Conservation (phyloP, 768 basidiomycete genomes). For the Chalciporus piperatus region DNA sequence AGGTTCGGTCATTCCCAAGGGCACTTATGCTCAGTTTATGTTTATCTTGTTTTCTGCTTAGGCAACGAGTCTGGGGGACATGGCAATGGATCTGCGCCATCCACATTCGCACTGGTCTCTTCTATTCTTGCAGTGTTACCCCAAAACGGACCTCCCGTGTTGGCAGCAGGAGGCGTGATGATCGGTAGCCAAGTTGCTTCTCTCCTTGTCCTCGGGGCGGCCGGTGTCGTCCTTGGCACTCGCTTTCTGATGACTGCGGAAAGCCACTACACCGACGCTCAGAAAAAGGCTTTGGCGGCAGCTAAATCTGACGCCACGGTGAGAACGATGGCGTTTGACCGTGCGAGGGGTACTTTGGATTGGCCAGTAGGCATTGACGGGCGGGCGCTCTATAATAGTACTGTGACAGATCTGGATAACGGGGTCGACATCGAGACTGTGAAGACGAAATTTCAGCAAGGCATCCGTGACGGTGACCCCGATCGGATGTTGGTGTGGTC, state of each 20-base stretch:
- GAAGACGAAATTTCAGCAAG: slow-evolving; percentile 45
- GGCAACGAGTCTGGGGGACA: slow-evolving; percentile 84
- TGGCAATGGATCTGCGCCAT: slow-evolving; percentile 53
- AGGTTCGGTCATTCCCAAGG: slow-evolving; percentile 46
- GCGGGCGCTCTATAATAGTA: slow-evolving; percentile 43
- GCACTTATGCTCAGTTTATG: not conserved
- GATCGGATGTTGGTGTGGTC: slow-evolving; percentile 64
- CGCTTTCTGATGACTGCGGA: slow-evolving; percentile 71
- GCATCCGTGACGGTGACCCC: slow-evolving; percentile 42
- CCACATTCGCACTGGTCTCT: slow-evolving; percentile 60
- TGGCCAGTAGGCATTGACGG: slow-evolving; percentile 67
- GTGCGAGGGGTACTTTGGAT: slow-evolving; percentile 49
- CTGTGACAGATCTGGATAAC: slow-evolving; percentile 53
- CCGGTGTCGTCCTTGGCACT: slow-evolving; percentile 71
- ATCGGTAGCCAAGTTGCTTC: slow-evolving; percentile 65
- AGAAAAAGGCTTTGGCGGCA: slow-evolving; percentile 50
- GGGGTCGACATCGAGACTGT: slow-evolving; percentile 45
- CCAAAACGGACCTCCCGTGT: slow-evolving; percentile 46
- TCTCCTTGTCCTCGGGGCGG: slow-evolving; percentile 62
- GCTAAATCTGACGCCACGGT: slow-evolving; percentile 47
- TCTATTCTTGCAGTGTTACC: slow-evolving; percentile 46
- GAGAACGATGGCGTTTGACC: slow-evolving; percentile 64
- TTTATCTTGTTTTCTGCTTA: slow-evolving; percentile 26
- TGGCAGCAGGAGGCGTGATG: slow-evolving; percentile 75
- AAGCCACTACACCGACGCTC: slow-evolving; percentile 51